These are phyloP conservation scores for grape (Vitis vinifera) DNA, from an alignment of 164 flowering plant genomes.

Conservation along the genomic window ASM3070453v1 NC_081805.1:23762001-23762500, in stretches of 20 bases:
- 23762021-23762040: slow-evolving; percentile 26
- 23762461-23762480: slow-evolving; percentile 15
- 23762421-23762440: slow-evolving; percentile 24
- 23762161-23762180: neutral
- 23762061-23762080: slow-evolving; percentile 12
- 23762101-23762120: slow-evolving; percentile 9
- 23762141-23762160: slow-evolving; percentile 5
- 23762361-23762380: slow-evolving; percentile 7
- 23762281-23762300: slow-evolving; percentile 19
- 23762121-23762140: slow-evolving; percentile 6
- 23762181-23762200: slow-evolving; percentile 11
- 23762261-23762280: slow-evolving; percentile 3
- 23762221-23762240: slow-evolving; percentile 8
- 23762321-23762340: slow-evolving; percentile 9
- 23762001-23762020: slow-evolving; percentile 15
- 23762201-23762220: slow-evolving; percentile 12
- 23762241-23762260: slow-evolving; percentile 12
- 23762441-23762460: slow-evolving; percentile 26
- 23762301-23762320: slow-evolving; percentile 20
- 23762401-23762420: slow-evolving; percentile 26
- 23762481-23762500: slow-evolving; percentile 1
- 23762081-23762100: neutral
- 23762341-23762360: slow-evolving; percentile 17
- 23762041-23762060: slow-evolving; percentile 19
- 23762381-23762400: slow-evolving; percentile 11